These are phyloP conservation scores for Trichoderma reesei DNA, from an alignment of 495 filamentous ascomycete genomes.

Conservation along the genomic window DNA sequence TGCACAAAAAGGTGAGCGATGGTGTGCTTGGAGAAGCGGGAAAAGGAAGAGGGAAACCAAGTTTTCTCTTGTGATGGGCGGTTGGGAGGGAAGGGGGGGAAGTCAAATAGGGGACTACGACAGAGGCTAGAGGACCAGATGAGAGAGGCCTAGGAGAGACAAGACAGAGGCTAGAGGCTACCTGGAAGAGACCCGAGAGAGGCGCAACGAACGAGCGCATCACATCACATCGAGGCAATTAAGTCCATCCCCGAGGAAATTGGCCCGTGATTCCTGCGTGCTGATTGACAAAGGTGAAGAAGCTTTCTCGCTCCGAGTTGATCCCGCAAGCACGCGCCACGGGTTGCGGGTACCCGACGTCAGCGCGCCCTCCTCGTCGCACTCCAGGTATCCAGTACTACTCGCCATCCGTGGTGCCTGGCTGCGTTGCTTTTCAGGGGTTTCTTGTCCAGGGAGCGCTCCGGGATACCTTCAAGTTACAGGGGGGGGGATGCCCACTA, in stretches of 20 bases:
- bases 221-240: conserved; percentile 4
- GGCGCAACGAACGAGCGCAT: no score
- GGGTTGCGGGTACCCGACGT: no score
- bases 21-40: conserved; percentile 40
- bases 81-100: background rate
- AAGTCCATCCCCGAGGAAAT: background rate
- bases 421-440: background rate
- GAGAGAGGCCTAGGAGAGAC: no score
- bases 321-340: background rate
- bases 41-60: conserved; percentile 24
- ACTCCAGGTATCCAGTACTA: no score
- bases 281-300: background rate
- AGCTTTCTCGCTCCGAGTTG: background rate
- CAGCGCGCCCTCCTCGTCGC: no score
- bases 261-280: background rate
- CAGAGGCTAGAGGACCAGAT: conserved; percentile 9
- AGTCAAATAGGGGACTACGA: conserved; percentile 11
- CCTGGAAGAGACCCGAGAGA: no score
- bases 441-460: background rate
- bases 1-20: conserved; percentile 20
- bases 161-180: background rate
- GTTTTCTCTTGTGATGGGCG: background rate
- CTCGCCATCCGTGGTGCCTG: background rate
- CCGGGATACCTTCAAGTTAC: background rate
- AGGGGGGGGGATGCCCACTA: background rate